Evolutionary conservation across 2,329 filamentous ascomycete species (phyloP), one percentile per base, ranked within the genome.

Genomic region (Neofusicoccum ribis): DNA sequence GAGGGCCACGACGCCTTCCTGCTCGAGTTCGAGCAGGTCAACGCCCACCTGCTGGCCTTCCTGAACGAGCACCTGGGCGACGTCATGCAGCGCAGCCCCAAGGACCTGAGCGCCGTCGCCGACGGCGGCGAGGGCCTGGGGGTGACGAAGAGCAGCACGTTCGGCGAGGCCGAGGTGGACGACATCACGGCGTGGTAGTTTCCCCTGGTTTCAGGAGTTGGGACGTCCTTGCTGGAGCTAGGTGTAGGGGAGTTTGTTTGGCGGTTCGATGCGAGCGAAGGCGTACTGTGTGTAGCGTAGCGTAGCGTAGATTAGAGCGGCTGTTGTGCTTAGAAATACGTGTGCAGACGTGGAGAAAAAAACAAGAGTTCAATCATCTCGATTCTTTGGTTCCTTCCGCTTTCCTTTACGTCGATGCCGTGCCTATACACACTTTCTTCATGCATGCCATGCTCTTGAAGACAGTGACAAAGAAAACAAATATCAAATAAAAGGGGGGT

Each of bases 1-100:
- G 95, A 99, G 75, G 95, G 95, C 1, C 95, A 99, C 72, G 95
- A 99, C 77, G 95, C 95, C 0, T 99, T 99, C 77, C 79, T 99
- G 72, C 81, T 99, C 63, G 94, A 99, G 78, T 99, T 99, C 74
- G 92, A 97, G 81, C 94, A 98, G 79, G 95, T 98, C 66, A 99
- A 99, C 78, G 84, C 83, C 37, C 92, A 97, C 74, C 88, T 97
- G 58, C 80, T 97, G 17, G 86, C 86, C 2, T 99, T 99, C 75
- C 82, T 99, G 77, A 86, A 89, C 66, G 88, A 94, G 71, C 88
- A 90, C 2, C 77, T 99, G 36, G 92, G 93, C 0, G 91, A 97
- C 69, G 94, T 99, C 69, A 97, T 98, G 93, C 81, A 65, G 76
- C 82, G 68, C 68, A 80, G 68, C 68, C 81, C 75, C 67, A 77